Evolutionary conservation across 306 rosid species (phyloP), one percentile per base, ranked within the genome.

Genomic region (Luffa aegyptiaca): DNA sequence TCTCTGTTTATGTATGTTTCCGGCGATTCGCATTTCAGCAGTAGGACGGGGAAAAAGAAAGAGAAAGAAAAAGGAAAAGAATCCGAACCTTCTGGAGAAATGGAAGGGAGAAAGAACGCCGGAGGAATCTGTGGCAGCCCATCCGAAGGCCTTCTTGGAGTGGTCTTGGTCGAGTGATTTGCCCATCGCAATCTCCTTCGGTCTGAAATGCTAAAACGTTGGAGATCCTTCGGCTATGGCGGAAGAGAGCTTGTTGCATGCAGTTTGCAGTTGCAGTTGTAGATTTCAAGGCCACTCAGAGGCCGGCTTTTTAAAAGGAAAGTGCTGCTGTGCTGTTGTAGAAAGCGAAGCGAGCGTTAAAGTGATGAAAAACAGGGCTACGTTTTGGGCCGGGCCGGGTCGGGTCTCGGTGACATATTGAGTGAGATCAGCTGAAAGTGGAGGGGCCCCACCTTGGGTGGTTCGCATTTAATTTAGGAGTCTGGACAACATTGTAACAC

Each of bases 121-220:
- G 16, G 82, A 84, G 17, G 82, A 6, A 13, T 84, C 84, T 46
- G 63, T 61, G 13, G 84, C 82, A 5, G 86, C 86, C 86, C 82
- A 84, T 52, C 84, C 82, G 18, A 81, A 71, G 5, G 87, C 82
- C 45, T 84, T 77, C 31, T 8, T 70, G 41, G 84, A 79, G 21
- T 58, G 86, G 33, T 84, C 76, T 37, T 41, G 42, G 3, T 72
- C 80, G 42, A 79, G 13, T 3, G 82, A 48, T 16, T 36, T 33
- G 39, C 5, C 80, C 58, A 79, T 49, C 35, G 31, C 26, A 39
- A 5, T 20, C 39, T 33, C 4, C 37, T 46, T 12, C 3, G 42
- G 35, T 63, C n/a, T 63, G 44, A 35, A 35, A 59, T 14, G 8
- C 16, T 18, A 51, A 51, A 51, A 11, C 31, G 31, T 26, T 26